Conservation (phyloP, 306 rosid genomes). For the Pyrus communis region DNA sequence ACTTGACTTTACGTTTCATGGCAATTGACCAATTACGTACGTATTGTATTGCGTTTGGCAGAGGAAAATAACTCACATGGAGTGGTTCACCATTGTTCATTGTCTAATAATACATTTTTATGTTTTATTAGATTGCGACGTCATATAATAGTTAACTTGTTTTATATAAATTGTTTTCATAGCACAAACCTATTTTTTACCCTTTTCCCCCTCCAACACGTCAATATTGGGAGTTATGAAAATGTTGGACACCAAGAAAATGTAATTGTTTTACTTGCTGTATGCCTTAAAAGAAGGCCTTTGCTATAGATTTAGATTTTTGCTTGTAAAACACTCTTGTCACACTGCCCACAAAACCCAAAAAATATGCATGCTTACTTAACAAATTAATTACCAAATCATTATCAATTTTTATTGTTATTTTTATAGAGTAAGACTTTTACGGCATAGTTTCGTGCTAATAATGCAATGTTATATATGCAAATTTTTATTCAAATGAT, state of each 20-base stretch:
- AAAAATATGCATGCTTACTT: not conserved
- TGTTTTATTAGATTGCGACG: too few species aligned
- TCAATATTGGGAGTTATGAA: not conserved
- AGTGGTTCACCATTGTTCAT: too few species aligned
- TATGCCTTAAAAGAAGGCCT: constrained; percentile 3
- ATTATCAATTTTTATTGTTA: not conserved
- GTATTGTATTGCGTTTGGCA: not conserved
- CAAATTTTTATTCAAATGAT: too few species aligned
- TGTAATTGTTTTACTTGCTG: not conserved
- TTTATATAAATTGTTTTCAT: too few species aligned
- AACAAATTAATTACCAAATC: not conserved
- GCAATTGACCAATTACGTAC: not conserved
- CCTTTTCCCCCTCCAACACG: not conserved
- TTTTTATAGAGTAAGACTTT: not conserved
- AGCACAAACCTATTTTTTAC: not conserved
- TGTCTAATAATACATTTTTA: too few species aligned
- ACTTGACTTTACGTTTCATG: not conserved
- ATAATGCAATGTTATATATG: too few species aligned
- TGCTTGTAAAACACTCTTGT: not conserved
- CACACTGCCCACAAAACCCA: not conserved
- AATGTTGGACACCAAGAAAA: not conserved
- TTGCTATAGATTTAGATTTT: not conserved
- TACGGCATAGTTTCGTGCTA: not conserved
- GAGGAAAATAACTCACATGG: too few species aligned
- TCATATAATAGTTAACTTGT: too few species aligned